Percentiles rank a stretch among this genome's conserved stretches.
Evolutionary conservation across 1,284 basidiomycete genomes (phyloP).

Genomic region (Anthracocystis setariae): DNA sequence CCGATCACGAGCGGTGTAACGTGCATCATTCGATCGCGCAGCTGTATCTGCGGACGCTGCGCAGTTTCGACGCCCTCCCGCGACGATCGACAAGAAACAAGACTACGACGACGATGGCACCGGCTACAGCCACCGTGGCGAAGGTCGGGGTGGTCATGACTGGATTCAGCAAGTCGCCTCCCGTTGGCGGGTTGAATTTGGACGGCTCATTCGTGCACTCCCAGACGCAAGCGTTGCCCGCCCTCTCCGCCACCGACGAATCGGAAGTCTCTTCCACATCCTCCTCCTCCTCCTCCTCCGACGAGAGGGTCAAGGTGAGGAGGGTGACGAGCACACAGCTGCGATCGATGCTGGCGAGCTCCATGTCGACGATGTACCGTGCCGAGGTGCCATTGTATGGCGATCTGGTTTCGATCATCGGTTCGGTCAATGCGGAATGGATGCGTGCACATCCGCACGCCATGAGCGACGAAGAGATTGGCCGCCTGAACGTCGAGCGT

Average conservation of each 20-base stretch:
- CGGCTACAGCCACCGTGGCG: too few species aligned
- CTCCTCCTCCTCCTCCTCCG: constrained; percentile 11
- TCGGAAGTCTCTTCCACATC: constrained; percentile 14
- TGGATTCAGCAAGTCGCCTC: not conserved
- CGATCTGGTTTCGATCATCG: constrained; percentile 68
- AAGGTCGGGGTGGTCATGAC: too few species aligned
- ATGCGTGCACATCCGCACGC: constrained; percentile 11
- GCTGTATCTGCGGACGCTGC: constrained; percentile 27
- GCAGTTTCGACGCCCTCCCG: constrained; percentile 6
- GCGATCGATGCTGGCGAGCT: constrained; percentile 66
- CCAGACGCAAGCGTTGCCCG: constrained; percentile 16
- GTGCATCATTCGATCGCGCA: constrained; percentile 36
- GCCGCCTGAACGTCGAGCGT: constrained; percentile 68
- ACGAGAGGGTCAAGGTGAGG: not conserved
- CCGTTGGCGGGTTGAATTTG: constrained; percentile 1
- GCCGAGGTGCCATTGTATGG: constrained; percentile 70
- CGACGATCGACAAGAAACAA: not conserved
- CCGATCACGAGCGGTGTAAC: constrained; percentile 30
- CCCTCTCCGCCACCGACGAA: constrained; percentile 14
- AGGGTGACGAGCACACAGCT: constrained; percentile 49
- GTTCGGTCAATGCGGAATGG: constrained; percentile 66
- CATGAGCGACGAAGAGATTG: constrained; percentile 53
- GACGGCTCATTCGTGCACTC: constrained; percentile 10
- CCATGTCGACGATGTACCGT: constrained; percentile 68
- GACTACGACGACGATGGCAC: not conserved